Percentiles rank a stretch among this genome's conserved stretches.
These are phyloP conservation scores for Tieghemostelium lacteum DNA, from an alignment of 78 protist genomes.

Conservation along the genomic window DNA sequence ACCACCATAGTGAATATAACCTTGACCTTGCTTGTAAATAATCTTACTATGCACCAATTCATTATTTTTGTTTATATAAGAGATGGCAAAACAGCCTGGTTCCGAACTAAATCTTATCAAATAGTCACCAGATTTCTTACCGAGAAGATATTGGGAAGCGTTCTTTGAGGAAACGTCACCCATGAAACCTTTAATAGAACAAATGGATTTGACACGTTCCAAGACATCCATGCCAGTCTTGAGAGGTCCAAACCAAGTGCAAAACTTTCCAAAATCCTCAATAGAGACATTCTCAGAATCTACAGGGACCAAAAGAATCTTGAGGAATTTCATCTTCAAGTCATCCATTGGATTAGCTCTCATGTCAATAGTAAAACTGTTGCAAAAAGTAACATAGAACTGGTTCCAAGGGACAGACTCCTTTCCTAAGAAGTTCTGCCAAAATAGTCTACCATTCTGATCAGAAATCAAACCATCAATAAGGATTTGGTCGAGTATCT, in stretches of 20 bases:
- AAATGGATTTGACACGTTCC: slow-evolving; percentile 39
- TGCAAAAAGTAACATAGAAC: slow-evolving; percentile 43
- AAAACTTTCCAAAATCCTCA: slow-evolving; percentile 75
- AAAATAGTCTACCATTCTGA: slow-evolving; percentile 48
- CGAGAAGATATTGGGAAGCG: slow-evolving; percentile 47
- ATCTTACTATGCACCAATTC: slow-evolving; percentile 54
- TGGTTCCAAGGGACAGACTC: slow-evolving; percentile 46
- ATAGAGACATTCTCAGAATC: slow-evolving; percentile 67
- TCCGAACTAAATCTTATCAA: slow-evolving; percentile 78
- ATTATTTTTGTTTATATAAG: slow-evolving; percentile 50
- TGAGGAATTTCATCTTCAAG: slow-evolving; percentile 56
- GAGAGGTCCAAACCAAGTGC: slow-evolving; percentile 82
- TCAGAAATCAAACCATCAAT: slow-evolving; percentile 70
- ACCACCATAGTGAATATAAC: slow-evolving; percentile 77
- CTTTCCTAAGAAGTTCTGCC: slow-evolving; percentile 79
- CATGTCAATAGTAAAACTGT: slow-evolving; percentile 49
- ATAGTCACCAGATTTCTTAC: slow-evolving; percentile 74
- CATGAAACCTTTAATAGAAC: slow-evolving; percentile 77
- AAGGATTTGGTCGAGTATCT: slow-evolving; percentile 52
- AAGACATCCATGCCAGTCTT: slow-evolving; percentile 61
- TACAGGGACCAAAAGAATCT: slow-evolving; percentile 42
- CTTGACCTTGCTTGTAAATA: slow-evolving; percentile 59
- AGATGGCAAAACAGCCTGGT: slow-evolving; percentile 74
- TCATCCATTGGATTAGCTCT: neutral
- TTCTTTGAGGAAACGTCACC: slow-evolving; percentile 70